These are phyloP conservation scores for Linderniella brevidens DNA, from an alignment of 257 asterid genomes.

Conservation along the genomic window DNA sequence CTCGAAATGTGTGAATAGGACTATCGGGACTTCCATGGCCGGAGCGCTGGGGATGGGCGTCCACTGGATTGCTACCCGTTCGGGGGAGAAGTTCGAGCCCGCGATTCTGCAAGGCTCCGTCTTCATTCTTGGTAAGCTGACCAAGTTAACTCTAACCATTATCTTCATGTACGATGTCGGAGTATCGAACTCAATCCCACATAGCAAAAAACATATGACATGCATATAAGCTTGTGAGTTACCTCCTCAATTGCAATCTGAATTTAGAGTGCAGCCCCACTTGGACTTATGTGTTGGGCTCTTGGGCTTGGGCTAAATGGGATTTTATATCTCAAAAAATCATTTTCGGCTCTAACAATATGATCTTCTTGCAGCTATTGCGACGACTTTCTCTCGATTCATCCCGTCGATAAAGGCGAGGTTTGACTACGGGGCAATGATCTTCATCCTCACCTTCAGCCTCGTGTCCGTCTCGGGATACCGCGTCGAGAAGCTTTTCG, in stretches of 20 bases:
- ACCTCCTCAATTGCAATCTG: too few species aligned
- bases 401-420: conserved; percentile 61
- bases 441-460: conserved; percentile 73
- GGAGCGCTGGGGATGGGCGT: conserved; percentile 79
- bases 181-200: too few species aligned
- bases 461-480: conserved; percentile 80
- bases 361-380: conserved; percentile 39
- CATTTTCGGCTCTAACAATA: background rate
- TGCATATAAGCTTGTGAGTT: too few species aligned
- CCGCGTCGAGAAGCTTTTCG: conserved; percentile 52
- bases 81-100: conserved; percentile 47
- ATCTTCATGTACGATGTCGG: too few species aligned
- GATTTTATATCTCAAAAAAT: too few species aligned
- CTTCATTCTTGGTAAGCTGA: conserved; percentile 42
- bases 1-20: conserved; percentile 46
- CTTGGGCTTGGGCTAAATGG: too few species aligned
- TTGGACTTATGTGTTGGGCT: too few species aligned
- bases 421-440: conserved; percentile 70
- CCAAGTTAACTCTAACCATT: too few species aligned
- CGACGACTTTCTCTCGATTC: conserved; percentile 71
- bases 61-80: conserved; percentile 66
- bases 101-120: conserved; percentile 53
- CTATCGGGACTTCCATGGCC: conserved; percentile 43
- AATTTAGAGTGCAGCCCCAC: too few species aligned
- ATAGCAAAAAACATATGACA: too few species aligned